A percentile compares a stretch with the other conserved stretches of the same genome.
These are phyloP conservation scores for Candida endomychidarum DNA, from an alignment of 805 yeast species.

Conservation along the genomic window DNA sequence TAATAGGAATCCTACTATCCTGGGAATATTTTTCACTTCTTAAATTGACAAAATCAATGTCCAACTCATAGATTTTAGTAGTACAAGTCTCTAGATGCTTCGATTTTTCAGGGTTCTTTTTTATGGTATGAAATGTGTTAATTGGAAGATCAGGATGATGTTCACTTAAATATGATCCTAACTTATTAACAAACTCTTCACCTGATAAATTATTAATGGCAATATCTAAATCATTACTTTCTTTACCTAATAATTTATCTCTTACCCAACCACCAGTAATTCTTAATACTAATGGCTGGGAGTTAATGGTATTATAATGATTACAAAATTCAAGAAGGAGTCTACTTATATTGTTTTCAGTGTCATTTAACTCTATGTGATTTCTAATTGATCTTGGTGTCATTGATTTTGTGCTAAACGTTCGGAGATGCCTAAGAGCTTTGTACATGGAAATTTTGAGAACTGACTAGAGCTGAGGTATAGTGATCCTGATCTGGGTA, in stretches of 20 bases:
- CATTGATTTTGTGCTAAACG: slow-evolving; percentile 3
- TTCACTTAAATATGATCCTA: slow-evolving; percentile 48
- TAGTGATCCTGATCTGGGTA: too few species aligned
- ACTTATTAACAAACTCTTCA: slow-evolving; percentile 71
- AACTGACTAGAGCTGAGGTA: too few species aligned
- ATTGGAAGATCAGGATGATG: slow-evolving; percentile 26
- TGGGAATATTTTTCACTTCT: slow-evolving; percentile 83
- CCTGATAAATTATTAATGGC: slow-evolving; percentile 87
- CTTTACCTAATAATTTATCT: slow-evolving; percentile 80
- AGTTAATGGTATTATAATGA: slow-evolving; percentile 29
- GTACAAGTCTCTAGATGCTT: slow-evolving; percentile 97
- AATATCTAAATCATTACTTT: slow-evolving; percentile 86
- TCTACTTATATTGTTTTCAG: slow-evolving; percentile 42
- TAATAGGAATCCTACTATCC: slow-evolving; percentile 81
- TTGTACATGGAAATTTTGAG: slow-evolving; percentile 5
- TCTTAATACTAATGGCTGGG: slow-evolving; percentile 50
- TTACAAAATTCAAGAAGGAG: slow-evolving; percentile 43
- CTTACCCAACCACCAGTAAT: slow-evolving; percentile 99
- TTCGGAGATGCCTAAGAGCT: neutral
- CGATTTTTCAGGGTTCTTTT: slow-evolving; percentile 90
- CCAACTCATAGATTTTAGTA: slow-evolving; percentile 77
- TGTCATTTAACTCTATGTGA: slow-evolving; percentile 36
- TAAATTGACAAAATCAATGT: slow-evolving; percentile 90
- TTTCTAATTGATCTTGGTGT: slow-evolving; percentile 12
- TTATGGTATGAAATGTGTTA: slow-evolving; percentile 63